These are phyloP conservation scores for Saprolegnia diclina DNA, from an alignment of 352 stramenopile genomes.

Conservation along the genomic window DNA sequence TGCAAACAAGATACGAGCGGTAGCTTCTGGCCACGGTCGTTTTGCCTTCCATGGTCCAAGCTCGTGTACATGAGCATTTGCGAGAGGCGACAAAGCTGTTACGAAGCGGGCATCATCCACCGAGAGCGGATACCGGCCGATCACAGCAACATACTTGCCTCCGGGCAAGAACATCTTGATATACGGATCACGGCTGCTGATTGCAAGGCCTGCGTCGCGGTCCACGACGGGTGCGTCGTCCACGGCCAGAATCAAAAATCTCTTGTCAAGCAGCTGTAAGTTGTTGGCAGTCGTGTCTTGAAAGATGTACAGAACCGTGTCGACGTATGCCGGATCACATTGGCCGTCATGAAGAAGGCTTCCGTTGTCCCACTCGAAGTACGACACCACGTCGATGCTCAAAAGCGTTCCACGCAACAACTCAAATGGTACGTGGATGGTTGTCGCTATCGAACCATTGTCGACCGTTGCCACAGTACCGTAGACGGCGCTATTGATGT, in stretches of 20 bases:
- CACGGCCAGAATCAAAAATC: background rate
- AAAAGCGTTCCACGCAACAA: background rate
- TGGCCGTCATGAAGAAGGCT: background rate
- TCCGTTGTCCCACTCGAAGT: background rate
- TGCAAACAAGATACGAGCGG: background rate
- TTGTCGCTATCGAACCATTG: background rate
- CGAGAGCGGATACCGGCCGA: background rate
- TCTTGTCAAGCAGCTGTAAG: background rate
- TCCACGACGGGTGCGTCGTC: background rate
- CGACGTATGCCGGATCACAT: background rate
- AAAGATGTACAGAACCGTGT: background rate
- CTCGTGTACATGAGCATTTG: background rate
- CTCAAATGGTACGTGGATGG: constrained; percentile 6
- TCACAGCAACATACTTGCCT: background rate
- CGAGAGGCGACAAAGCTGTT: background rate
- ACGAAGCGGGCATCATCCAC: background rate
- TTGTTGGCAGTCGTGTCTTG: background rate
- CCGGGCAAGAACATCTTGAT: background rate
- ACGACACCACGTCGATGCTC: constrained; percentile 17
- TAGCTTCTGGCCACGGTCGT: background rate
- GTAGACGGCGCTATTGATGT: background rate
- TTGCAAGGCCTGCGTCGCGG: background rate
- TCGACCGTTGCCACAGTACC: background rate
- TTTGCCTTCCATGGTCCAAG: background rate
- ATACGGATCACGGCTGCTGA: background rate